Evolutionary conservation across 371 early-diverging fungal genomes (phyloP).

Genomic region (Parasitella parasitica): DNA sequence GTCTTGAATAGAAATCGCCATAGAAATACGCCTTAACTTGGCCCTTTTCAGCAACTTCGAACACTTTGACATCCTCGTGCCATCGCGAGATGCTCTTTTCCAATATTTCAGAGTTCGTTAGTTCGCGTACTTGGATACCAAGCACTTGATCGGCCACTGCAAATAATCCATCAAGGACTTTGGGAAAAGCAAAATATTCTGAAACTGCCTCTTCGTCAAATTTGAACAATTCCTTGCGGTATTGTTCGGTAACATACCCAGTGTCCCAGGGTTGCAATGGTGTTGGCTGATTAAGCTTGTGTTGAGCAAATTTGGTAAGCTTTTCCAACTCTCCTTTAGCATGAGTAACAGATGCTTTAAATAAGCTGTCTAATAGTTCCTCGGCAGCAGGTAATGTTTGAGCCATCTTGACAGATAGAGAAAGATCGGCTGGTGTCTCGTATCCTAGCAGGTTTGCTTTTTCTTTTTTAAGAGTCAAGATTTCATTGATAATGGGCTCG

Average conservation of each 20-base stretch:
- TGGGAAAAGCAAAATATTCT: constrained; percentile 62
- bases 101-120: constrained; percentile 36
- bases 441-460: constrained; percentile 59
- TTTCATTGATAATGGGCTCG: constrained; percentile 62
- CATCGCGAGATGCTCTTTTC: constrained; percentile 49
- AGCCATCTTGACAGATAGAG: constrained; percentile 68
- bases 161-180: constrained; percentile 61
- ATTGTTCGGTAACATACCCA: constrained; percentile 57
- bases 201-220: constrained; percentile 68
- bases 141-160: constrained; percentile 57
- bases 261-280: constrained; percentile 65
- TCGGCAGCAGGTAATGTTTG: constrained; percentile 48
- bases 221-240: constrained; percentile 56
- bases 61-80: constrained; percentile 69
- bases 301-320: constrained; percentile 50
- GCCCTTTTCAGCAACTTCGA: constrained; percentile 56
- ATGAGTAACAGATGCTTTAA: constrained; percentile 46
- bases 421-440: constrained; percentile 56
- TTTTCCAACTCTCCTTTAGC: constrained; percentile 51
- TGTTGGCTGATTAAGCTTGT: constrained; percentile 31
- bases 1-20: constrained; percentile 67
- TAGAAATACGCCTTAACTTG: constrained; percentile 64
- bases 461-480: constrained; percentile 50
- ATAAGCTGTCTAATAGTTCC: constrained; percentile 48
- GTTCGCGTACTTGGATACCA: constrained; percentile 57